phyloP scores from a whole-genome alignment of 495 filamentous ascomycete species.

The Podospora anserina region DNA sequence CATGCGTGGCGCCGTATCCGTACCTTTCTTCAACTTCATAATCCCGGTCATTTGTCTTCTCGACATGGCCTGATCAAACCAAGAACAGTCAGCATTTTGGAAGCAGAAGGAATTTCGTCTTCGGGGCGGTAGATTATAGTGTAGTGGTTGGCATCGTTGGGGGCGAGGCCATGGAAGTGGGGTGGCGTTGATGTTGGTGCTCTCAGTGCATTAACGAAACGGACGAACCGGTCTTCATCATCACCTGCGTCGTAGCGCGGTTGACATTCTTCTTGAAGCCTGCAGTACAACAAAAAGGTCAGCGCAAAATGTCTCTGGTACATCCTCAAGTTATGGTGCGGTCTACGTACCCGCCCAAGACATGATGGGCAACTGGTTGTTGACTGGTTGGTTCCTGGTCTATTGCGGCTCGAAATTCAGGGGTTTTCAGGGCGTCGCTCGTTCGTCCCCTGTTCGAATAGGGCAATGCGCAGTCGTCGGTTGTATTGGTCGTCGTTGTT shows the following conservation, averaged over 20 bases:
- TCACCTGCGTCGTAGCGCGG: slow-evolving; percentile 97
- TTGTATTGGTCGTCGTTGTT: not conserved
- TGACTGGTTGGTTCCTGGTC: not conserved
- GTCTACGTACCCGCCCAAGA: slow-evolving; percentile 56
- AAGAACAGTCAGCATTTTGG: slow-evolving; percentile 5
- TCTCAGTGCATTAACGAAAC: not conserved
- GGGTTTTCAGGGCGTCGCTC: not conserved
- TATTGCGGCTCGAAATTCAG: not conserved
- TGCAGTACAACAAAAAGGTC: slow-evolving; percentile 33
- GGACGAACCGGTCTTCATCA: slow-evolving; percentile 90
- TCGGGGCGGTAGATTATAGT: not conserved
- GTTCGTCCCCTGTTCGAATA: not conserved
- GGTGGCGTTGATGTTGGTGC: not conserved
- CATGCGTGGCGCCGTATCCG: slow-evolving; percentile 7
- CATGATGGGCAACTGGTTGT: slow-evolving; percentile 43
- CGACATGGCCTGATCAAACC: slow-evolving; percentile 73
- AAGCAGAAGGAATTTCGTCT: not conserved
- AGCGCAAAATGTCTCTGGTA: slow-evolving; percentile 2
- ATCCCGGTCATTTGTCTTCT: slow-evolving; percentile 95
- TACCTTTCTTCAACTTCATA: slow-evolving; percentile 97
- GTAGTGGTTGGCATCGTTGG: not conserved
- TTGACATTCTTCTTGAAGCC: slow-evolving; percentile 99
- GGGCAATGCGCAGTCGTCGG: not conserved
- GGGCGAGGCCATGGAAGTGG: not conserved
- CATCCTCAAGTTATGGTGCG: slow-evolving; percentile 21